Base-by-base conservation (phyloP, 1,139 yeast species). In the Blastobotrys capitulatus region DNA sequence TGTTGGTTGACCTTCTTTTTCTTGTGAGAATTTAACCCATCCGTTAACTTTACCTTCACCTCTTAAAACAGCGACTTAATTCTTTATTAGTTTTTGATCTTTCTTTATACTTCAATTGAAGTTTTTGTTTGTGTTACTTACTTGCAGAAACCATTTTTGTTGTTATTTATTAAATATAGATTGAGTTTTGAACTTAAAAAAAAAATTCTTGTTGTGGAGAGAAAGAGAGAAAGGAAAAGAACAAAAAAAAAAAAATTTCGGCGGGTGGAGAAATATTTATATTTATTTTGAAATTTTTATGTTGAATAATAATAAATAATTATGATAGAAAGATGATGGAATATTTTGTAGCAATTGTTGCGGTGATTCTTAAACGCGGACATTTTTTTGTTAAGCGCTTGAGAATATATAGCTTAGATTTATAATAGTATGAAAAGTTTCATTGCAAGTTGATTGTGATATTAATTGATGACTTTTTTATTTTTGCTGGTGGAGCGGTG, bases 41-140 rank as follows among this genome's bases (percentile, higher is more conserved):
- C 98, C 98, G 57, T 82, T 70, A 62, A 92, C 96, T 62, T 81
- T 82, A 40, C 43, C 43, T 70, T 89, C 96, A 63, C 98, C 98
- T 77, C 95, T 88, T 63, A 92, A 76, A 62, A 92, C 95, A 71
- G 97, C 97, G 70, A 92, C 97, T 80, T n/a, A n/a, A 58, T 27
- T n/a, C 16, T 15, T n/a, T 29, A 36, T 27, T 16, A 22, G 39
- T 13, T 13, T 9, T 18, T 37, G 18, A 6, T 13, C 25, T 5
- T 22, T 13, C 40, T 37, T 18, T n/a, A n/a, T n/a, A n/a, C n/a
- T n/a, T n/a, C n/a, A n/a, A n/a, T n/a, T n/a, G n/a, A n/a, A n/a
- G n/a, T n/a, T n/a, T n/a, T n/a, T n/a, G n/a, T n/a, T n/a, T n/a
- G n/a, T 43, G 40, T 51, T 8, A 61, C 66, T 42, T 57, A 63